phyloP scores from a whole-genome alignment of 371 early-diverging fungal species.

The Rhizopus delemar region DNA sequence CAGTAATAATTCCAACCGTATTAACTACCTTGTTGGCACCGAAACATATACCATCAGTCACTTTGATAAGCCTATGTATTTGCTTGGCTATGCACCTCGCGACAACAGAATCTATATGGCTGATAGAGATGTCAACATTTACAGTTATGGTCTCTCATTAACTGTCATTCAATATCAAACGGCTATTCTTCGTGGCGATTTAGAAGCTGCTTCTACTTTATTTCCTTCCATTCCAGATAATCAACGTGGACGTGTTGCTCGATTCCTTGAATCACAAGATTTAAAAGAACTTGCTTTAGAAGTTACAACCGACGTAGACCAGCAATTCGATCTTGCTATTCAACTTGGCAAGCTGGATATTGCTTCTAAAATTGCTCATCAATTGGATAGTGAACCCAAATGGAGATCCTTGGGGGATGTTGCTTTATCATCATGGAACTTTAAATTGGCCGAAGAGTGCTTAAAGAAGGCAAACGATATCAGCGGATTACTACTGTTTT shows the following conservation, averaged over 20 bases:
- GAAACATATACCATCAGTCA: slow-evolving; percentile 92
- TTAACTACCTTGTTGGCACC: slow-evolving; percentile 94
- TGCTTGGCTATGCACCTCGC: slow-evolving; percentile 91
- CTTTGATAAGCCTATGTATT: slow-evolving; percentile 88
- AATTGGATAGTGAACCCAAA: slow-evolving; percentile 78
- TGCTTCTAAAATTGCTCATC: slow-evolving; percentile 86
- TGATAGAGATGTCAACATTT: slow-evolving; percentile 90
- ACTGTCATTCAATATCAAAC: slow-evolving; percentile 96
- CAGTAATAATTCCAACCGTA: slow-evolving; percentile 84
- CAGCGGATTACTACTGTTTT: slow-evolving; percentile 84
- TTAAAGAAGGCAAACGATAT: slow-evolving; percentile 85
- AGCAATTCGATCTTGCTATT: slow-evolving; percentile 93
- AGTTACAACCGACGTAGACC: slow-evolving; percentile 91
- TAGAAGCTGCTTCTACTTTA: slow-evolving; percentile 76
- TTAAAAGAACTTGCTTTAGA: slow-evolving; percentile 89
- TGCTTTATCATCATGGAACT: slow-evolving; percentile 86
- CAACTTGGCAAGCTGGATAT: slow-evolving; percentile 80
- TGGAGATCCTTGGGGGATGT: slow-evolving; percentile 92
- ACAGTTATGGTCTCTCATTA: slow-evolving; percentile 89
- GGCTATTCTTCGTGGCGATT: slow-evolving; percentile 89
- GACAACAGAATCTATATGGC: slow-evolving; percentile 93
- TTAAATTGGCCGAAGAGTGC: slow-evolving; percentile 89
- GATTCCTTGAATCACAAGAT: slow-evolving; percentile 93
- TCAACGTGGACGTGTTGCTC: slow-evolving; percentile 88
- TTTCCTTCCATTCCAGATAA: slow-evolving; percentile 84